phyloP scores from a whole-genome alignment of 495 filamentous ascomycete species.

The Hypomontagnella monticulosa region DNA sequence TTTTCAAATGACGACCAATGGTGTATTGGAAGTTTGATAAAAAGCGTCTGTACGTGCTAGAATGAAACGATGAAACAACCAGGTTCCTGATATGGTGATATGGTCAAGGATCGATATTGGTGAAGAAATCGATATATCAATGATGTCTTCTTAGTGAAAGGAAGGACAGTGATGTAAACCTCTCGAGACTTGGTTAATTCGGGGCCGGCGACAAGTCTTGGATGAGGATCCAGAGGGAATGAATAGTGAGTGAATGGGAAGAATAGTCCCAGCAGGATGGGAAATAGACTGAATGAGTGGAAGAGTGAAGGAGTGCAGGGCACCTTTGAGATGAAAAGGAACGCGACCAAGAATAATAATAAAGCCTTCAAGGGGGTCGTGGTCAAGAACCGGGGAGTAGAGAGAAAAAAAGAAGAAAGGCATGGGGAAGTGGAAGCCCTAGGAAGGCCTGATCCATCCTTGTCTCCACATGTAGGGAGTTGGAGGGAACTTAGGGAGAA shows the following conservation, averaged over 20 bases:
- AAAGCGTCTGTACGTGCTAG: constrained; percentile 30
- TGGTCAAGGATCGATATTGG: constrained; percentile 33
- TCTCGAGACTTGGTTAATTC: constrained; percentile 38
- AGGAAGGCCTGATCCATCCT: constrained; percentile 14
- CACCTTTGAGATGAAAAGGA: constrained; percentile 36
- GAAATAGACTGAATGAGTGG: constrained; percentile 31
- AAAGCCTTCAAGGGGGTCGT: constrained; percentile 30
- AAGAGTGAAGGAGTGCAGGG: constrained; percentile 33
- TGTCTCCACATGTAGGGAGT: constrained; percentile 26
- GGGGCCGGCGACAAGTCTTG: constrained; percentile 38
- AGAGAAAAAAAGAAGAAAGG: constrained; percentile 18
- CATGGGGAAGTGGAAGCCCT: constrained; percentile 32
- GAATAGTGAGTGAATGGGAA: constrained; percentile 39
- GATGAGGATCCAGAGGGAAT: constrained; percentile 26
- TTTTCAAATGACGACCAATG: constrained; percentile 20
- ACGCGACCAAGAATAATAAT: constrained; percentile 38
- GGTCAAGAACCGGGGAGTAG: constrained; percentile 4
- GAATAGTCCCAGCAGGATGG: constrained; percentile 25
- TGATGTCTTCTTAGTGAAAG: constrained; percentile 25
- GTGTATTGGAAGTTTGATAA: constrained; percentile 20
- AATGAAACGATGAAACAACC: constrained; percentile 44
- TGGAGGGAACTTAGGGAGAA: constrained; percentile 18
- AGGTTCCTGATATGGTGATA: constrained; percentile 39
- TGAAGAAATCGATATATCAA: constrained; percentile 12
- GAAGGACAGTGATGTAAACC: constrained; percentile 27